phyloP scores from a whole-genome alignment of 83 land plant genomes.

The Picea abies region DNA sequence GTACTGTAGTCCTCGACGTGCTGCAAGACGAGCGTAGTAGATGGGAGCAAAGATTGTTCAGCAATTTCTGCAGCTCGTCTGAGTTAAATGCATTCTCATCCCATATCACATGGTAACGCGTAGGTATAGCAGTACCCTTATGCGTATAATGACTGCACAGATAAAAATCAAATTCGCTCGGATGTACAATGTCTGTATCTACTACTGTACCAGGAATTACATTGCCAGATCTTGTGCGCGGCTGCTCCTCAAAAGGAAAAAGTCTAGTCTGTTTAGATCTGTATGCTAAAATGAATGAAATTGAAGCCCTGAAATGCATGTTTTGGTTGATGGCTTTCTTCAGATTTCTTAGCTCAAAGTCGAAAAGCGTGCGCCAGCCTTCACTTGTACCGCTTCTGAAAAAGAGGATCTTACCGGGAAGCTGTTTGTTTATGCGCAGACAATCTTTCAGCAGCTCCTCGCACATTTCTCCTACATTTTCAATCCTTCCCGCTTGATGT shows the following conservation, averaged over 20 bases:
- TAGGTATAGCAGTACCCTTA: conserved; percentile 45
- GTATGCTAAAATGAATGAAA: conserved; percentile 17
- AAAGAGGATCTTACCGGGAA: conserved; percentile 6
- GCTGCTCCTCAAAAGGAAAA: conserved; percentile 40
- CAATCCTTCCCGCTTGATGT: conserved; percentile 41
- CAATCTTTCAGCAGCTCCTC: conserved; percentile 26
- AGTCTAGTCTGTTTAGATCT: conserved; percentile 48
- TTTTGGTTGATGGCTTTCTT: conserved; percentile 15
- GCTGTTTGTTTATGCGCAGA: background rate
- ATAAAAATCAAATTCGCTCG: conserved; percentile 42
- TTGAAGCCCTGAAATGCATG: conserved; percentile 3
- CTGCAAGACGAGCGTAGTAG: background rate
- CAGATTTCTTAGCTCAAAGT: conserved; percentile 30
- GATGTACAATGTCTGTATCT: conserved; percentile 39
- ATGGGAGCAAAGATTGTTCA: conserved; percentile 45
- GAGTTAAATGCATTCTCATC: conserved; percentile 39
- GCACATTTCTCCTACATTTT: conserved; percentile 33
- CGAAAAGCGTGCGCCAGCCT: conserved; percentile 35
- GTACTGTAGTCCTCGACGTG: conserved; percentile 13
- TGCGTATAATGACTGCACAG: conserved; percentile 46
- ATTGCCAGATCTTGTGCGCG: conserved; percentile 39
- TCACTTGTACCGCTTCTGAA: conserved; percentile 55
- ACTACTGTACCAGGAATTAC: conserved; percentile 37
- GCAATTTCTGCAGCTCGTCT: conserved; percentile 29
- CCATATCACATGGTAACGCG: conserved; percentile 45